Base-by-base conservation (phyloP, 352 stramenopile genomes). In the Pythium phragmiticola region DNA sequence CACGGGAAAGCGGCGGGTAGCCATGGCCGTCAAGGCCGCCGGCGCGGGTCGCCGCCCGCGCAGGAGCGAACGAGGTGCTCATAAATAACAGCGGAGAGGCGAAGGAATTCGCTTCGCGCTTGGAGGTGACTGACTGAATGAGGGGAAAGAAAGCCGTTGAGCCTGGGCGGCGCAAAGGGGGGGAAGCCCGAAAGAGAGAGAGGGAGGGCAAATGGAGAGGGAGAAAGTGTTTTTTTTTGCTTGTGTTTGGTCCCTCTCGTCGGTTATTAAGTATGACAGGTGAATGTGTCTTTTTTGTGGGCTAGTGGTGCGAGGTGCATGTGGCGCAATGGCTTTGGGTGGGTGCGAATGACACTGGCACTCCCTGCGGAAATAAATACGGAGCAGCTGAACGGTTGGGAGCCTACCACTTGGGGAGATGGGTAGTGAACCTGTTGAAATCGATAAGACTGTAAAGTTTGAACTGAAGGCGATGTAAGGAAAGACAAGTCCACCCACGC, bases 1-100 rank as follows among this genome's bases (percentile, higher is more conserved):
- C 80, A 42, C 83, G 80, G 9, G 80, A 87, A 33, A 53, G 47
- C 26, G 47, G 13, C n/a, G 45, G 45, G 45, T 50, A 30, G n/a
- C 21, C n/a, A 46, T 9, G 9, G 48, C 12, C 30, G 51, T 39
- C 30, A 43, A 53, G n/a, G 37, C 7, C 48, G 47, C 39, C 5
- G 28, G 28, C 28, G 21, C 26, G 48, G n/a, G 33, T 28, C 23
- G 59, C 26, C 36, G 45, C 33, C 30, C 54, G 43, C 54, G 56
- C 52, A 37, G 50, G 53, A 30, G 61, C 61, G 21, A 53, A 58
- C 37, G 54, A 51, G 53, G 28, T 46, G 61, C 52, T 63, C 46
- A 69, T 63, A 33, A 45, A 51, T 48, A 55, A 39, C 34, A 39
- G 34, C 34, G 34, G 45, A 57, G 16, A 21, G 36, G 36, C 33